A percentile compares a stretch with the other conserved stretches of the same genome.
Conservation (phyloP, 257 asterid genomes). For the Nicotiana tomentosiformis region DNA sequence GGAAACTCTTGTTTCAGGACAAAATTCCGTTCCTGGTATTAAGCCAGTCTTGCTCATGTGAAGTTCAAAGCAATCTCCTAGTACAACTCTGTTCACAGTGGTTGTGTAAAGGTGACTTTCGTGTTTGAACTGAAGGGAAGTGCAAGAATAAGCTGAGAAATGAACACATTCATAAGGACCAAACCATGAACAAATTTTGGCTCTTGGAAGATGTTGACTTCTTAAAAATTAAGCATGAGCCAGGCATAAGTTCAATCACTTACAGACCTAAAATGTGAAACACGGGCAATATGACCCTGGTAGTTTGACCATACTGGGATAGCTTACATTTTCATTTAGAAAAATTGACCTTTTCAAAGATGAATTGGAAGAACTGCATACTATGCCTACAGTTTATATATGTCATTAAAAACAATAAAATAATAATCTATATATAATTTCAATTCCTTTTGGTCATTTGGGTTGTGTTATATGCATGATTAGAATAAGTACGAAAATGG, state of each 20-base stretch:
- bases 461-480: not conserved
- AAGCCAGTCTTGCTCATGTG: not conserved
- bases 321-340: conserved; percentile 1
- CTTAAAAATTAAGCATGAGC: not conserved
- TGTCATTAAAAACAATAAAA: not conserved
- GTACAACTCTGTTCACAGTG: not conserved
- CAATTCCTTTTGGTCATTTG: not conserved
- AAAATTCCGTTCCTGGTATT: not conserved
- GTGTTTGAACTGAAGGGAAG: conserved; percentile 1
- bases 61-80: not conserved
- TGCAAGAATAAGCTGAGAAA: not conserved
- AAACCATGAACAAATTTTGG: not conserved
- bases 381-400: not conserved
- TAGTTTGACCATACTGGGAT: not conserved
- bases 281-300: not conserved
- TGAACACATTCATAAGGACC: not conserved
- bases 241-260: not conserved
- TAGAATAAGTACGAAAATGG: not conserved
- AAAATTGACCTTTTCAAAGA: not conserved
- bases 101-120: not conserved
- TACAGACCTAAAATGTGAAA: not conserved
- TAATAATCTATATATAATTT: not conserved
- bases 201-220: not conserved
- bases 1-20: not conserved
- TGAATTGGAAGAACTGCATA: not conserved